A percentile compares a stretch with the other conserved stretches of the same genome.
Evolutionary conservation across 768 basidiomycete genomes (phyloP).

Genomic region (Suillus fuscotomentosus): DNA sequence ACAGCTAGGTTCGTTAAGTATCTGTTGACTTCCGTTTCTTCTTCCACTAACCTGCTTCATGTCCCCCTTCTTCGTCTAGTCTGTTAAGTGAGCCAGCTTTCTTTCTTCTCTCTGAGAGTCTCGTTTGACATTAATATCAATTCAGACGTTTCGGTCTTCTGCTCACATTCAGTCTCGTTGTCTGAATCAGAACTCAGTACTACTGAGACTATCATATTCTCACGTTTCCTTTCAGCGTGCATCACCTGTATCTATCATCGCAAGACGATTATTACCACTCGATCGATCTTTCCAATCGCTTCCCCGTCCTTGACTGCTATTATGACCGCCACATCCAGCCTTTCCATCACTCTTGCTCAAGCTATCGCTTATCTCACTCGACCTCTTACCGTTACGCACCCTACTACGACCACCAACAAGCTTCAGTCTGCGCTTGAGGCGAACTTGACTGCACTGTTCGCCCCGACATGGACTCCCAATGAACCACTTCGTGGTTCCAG

Average conservation of each 20-base stretch:
- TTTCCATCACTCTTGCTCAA: constrained; percentile 69
- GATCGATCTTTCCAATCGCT: constrained; percentile 7
- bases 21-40: not conserved
- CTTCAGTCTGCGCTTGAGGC: constrained; percentile 72
- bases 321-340: constrained; percentile 42
- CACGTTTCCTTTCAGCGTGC: constrained; percentile 22
- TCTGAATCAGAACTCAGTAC: constrained; percentile 24
- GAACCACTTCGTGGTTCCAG: constrained; percentile 69
- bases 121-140: not conserved
- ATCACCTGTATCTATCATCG: constrained; percentile 25
- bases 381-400: constrained; percentile 55
- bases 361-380: constrained; percentile 73
- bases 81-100: constrained; percentile 21
- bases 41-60: constrained; percentile 13
- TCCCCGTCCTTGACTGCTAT: not conserved
- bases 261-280: constrained; percentile 25
- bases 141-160: constrained; percentile 9
- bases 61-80: constrained; percentile 13
- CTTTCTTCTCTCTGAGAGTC: not conserved
- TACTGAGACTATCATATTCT: constrained; percentile 18
- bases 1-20: constrained; percentile 28
- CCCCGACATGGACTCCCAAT: constrained; percentile 62
- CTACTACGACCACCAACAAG: constrained; percentile 60
- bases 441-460: constrained; percentile 68
- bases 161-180: constrained; percentile 20